Evolutionary conservation across 1,284 basidiomycete species (phyloP), one percentile per base, ranked within the genome.

Genomic region (Heterobasidion irregulare): DNA sequence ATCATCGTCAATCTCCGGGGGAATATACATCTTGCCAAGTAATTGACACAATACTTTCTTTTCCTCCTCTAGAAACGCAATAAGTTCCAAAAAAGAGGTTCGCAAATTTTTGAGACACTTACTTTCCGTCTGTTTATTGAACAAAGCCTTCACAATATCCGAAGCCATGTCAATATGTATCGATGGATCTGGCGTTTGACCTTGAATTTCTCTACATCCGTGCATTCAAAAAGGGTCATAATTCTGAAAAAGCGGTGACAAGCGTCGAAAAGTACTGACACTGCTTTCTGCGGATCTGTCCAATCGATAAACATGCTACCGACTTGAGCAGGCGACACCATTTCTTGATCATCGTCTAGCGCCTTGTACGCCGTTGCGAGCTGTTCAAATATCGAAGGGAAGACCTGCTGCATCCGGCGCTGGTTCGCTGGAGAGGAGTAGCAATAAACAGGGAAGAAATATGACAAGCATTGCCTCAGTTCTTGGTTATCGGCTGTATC

Each of bases 401-500:
- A 89, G 52, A 93, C 93, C 61, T 83, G 79, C 63, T 86, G 85
- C 78, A 96, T 83, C 26, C 83, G 75, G 10, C 79, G 72, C 72
- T 98, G 95, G 66, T 98, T 96, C 15, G 68, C 70, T 2, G 83
- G 71, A 0, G 89, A 88, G 1, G 93, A 92, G 68, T 91, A 95
- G 68, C 92, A 93, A 68, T 92, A 98, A 0, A 94, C 86, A 0
- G 94, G 94, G 72, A 99, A 87, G 76, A 98, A 98, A 72, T 98
- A 98, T 16, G 93, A 88, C 32, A 99, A 74, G 67, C 94, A 98
- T 70, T 98, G 96, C 54, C 94, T 78, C 34, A 98, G 74, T 59
- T 93, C 83, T 64, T 91, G 88, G 65, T 98, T 98, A 44, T 86
- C 81, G 12, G 75, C 77, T 0, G 94, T 97, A 57, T 92, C 86